Evolutionary conservation across 345 rosid species (phyloP).

Genomic region (Sonneratia caseolaris): DNA sequence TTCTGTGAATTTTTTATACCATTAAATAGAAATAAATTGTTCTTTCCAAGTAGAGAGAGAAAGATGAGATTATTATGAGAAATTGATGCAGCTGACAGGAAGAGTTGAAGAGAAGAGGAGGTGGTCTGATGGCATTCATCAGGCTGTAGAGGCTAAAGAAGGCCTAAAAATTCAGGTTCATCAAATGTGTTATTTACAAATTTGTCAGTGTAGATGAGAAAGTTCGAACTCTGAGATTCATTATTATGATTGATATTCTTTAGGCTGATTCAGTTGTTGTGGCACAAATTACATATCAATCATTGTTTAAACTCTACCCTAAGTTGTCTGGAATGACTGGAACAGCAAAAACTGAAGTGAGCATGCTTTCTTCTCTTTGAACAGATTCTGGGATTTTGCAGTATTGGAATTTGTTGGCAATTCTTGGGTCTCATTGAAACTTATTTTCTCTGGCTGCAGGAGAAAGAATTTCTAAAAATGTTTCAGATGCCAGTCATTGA

Average conservation of each 20-base stretch:
- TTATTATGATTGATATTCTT: constrained; percentile 10
- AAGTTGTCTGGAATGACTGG: constrained; percentile 99
- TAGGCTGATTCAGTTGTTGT: constrained; percentile 95
- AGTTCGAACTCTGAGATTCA: neutral
- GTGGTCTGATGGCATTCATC: constrained; percentile 97
- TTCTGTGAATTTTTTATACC: neutral
- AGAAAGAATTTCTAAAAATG: constrained; percentile 87
- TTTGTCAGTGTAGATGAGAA: neutral
- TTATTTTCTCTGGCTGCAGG: constrained; percentile 36
- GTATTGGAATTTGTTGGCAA: neutral
- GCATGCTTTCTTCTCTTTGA: constrained; percentile 7
- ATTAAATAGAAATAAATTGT: neutral
- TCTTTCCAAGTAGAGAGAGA: neutral
- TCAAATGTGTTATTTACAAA: constrained; percentile 11
- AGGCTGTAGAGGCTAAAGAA: constrained; percentile 97
- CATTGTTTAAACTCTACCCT: constrained; percentile 91
- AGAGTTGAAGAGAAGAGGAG: constrained; percentile 96
- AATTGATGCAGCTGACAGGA: constrained; percentile 65
- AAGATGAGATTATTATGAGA: neutral
- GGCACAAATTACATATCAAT: constrained; percentile 96
- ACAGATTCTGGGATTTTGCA: neutral
- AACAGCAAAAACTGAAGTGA: constrained; percentile 96
- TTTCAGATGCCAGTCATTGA: constrained; percentile 85
- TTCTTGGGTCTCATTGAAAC: neutral
- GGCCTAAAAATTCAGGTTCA: constrained; percentile 77